phyloP scores from a whole-genome alignment of 2,329 filamentous ascomycete genomes.

The Xylariaceae sp. region DNA sequence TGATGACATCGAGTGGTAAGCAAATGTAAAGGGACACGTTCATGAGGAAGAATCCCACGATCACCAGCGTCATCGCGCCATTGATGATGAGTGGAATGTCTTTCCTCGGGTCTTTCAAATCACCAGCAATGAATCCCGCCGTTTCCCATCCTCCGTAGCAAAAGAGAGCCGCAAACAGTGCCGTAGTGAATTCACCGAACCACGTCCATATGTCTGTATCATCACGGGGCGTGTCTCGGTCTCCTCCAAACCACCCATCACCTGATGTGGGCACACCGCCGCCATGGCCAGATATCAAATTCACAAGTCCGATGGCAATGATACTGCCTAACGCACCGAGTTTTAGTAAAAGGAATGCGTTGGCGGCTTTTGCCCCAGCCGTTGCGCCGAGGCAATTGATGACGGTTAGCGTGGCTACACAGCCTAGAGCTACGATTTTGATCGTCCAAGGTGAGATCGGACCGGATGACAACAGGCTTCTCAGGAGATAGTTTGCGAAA shows the following conservation, averaged over 20 bases:
- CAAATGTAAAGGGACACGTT: conserved; percentile 41
- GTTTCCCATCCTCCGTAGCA: conserved; percentile 44
- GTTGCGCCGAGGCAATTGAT: conserved; percentile 42
- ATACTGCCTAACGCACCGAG: conserved; percentile 22
- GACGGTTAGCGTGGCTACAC: conserved; percentile 36
- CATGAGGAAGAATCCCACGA: conserved; percentile 38
- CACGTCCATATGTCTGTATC: conserved; percentile 31
- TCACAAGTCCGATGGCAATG: conserved; percentile 20
- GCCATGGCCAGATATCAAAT: conserved; percentile 31
- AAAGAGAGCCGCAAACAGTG: conserved; percentile 40
- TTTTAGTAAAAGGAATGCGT: conserved; percentile 38
- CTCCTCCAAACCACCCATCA: conserved; percentile 28
- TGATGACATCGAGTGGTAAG: conserved; percentile 37
- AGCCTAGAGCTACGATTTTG: conserved; percentile 36
- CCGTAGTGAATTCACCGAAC: conserved; percentile 37
- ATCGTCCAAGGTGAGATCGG: conserved; percentile 22
- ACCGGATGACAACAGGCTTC: conserved; percentile 28
- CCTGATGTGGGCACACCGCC: conserved; percentile 33
- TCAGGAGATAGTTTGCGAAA: conserved; percentile 38
- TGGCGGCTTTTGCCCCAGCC: conserved; percentile 36
- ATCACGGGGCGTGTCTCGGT: conserved; percentile 10
- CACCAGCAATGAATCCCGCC: conserved; percentile 31
- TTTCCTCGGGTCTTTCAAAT: conserved; percentile 24
- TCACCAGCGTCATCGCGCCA: conserved; percentile 38
- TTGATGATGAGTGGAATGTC: conserved; percentile 39